Evolutionary conservation across 805 yeast genomes (phyloP).

Genomic region (Kazachstania taianensis): DNA sequence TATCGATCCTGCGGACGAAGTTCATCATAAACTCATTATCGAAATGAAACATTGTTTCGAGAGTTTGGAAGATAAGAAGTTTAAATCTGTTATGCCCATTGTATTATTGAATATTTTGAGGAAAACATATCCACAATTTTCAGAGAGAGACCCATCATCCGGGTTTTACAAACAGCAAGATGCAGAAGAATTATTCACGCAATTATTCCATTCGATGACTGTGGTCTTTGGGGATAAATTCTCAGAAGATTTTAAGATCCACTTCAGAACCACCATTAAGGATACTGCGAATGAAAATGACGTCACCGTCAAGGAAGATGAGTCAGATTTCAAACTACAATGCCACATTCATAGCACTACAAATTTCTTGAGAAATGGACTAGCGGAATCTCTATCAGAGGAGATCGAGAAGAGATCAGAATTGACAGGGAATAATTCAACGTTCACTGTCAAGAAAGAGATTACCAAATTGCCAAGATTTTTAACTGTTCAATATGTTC

Average conservation of each 20-base stretch:
- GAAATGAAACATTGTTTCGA: conserved; percentile 41
- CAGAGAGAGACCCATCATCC: conserved; percentile 52
- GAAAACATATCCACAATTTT: conserved; percentile 74
- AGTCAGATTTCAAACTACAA: conserved; percentile 54
- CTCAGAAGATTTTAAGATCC: conserved; percentile 52
- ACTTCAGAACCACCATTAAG: conserved; percentile 51
- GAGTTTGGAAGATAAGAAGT: conserved; percentile 32
- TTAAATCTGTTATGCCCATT: conserved; percentile 53
- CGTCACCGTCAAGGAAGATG: conserved; percentile 42
- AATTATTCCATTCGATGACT: conserved; percentile 48
- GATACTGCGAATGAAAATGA: conserved; percentile 48
- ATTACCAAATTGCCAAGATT: conserved; percentile 78
- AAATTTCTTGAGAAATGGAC: conserved; percentile 81
- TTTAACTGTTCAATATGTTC: conserved; percentile 81
- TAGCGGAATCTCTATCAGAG: conserved; percentile 64
- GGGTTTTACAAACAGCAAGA: conserved; percentile 91
- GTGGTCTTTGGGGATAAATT: conserved; percentile 37
- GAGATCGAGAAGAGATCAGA: conserved; percentile 67
- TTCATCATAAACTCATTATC: conserved; percentile 33
- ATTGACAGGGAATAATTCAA: conserved; percentile 59
- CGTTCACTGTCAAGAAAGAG: conserved; percentile 46
- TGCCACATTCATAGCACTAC: conserved; percentile 84
- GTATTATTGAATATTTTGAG: conserved; percentile 58
- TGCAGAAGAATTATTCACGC: conserved; percentile 93
- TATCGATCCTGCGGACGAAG: conserved; percentile 19